Conservation (phyloP, 2,329 filamentous ascomycete genomes). For the Talaromyces sp. region DNA sequence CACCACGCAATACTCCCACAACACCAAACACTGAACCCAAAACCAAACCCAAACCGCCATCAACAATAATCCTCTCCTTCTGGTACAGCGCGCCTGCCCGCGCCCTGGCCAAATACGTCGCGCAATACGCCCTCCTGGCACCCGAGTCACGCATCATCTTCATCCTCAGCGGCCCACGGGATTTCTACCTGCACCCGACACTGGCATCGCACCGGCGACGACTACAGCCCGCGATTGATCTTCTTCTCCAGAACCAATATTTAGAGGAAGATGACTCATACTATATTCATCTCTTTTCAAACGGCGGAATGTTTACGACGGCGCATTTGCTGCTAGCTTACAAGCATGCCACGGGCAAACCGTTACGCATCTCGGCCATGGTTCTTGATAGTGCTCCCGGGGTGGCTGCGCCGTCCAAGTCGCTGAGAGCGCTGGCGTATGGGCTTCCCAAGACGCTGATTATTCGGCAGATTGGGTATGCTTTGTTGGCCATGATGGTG, state of each 20-base stretch:
- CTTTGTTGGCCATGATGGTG: slow-evolving; percentile 21
- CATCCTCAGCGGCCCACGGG: slow-evolving; percentile 30
- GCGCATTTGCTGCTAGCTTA: slow-evolving; percentile 36
- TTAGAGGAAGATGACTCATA: slow-evolving; percentile 13
- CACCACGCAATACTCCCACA: slow-evolving; percentile 17
- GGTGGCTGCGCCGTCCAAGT: slow-evolving; percentile 19
- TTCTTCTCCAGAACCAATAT: slow-evolving; percentile 22
- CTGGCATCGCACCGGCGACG: slow-evolving; percentile 21
- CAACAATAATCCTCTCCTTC: slow-evolving; percentile 41
- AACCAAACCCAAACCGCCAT: slow-evolving; percentile 13
- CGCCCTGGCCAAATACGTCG: slow-evolving; percentile 45
- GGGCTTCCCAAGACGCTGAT: slow-evolving; percentile 28
- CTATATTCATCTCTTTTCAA: slow-evolving; percentile 47
- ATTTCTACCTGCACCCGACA: slow-evolving; percentile 26
- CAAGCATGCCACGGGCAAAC: slow-evolving; percentile 23
- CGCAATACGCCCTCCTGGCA: slow-evolving; percentile 38
- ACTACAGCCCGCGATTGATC: slow-evolving; percentile 30
- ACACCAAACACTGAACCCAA: background rate
- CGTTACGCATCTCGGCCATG: slow-evolving; percentile 36
- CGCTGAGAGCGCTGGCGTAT: slow-evolving; percentile 31
- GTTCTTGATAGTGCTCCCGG: slow-evolving; percentile 46
- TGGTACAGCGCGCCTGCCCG: slow-evolving; percentile 45
- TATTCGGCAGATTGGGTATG: slow-evolving; percentile 22
- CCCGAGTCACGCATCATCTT: slow-evolving; percentile 41
- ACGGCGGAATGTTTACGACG: slow-evolving; percentile 42